Evolutionary conservation across 306 rosid species (phyloP).

Genomic region (Heteromeles arbutifolia): DNA sequence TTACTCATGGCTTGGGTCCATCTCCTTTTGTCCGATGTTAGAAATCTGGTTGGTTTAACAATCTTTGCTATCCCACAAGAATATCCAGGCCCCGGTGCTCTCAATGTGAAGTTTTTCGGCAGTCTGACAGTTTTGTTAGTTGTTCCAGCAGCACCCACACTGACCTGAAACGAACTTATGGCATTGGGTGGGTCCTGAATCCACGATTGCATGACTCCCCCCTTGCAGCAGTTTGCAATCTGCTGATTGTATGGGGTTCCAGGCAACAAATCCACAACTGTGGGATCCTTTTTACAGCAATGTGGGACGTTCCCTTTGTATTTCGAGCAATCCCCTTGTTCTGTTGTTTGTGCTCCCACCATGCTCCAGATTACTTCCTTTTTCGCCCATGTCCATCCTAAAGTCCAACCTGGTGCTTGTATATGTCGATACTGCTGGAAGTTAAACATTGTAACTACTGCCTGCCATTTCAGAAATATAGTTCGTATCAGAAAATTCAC

Average conservation of each 20-base stretch:
- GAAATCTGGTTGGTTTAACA: constrained; percentile 55
- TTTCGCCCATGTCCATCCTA: constrained; percentile 98
- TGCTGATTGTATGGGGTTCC: constrained; percentile 96
- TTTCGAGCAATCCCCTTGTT: constrained; percentile 93
- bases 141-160: constrained; percentile 93
- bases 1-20: constrained; percentile 86
- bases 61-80: constrained; percentile 77
- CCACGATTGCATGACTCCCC: constrained; percentile 80
- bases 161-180: constrained; percentile 76
- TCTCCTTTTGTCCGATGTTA: constrained; percentile 70
- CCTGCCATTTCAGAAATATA: constrained; percentile 45
- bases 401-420: constrained; percentile 82
- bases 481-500: background rate
- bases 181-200: constrained; percentile 72
- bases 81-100: constrained; percentile 85
- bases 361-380: constrained; percentile 93
- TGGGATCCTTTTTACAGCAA: constrained; percentile 84
- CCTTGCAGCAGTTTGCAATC: constrained; percentile 92
- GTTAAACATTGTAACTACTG: constrained; percentile 84
- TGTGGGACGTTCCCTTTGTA: constrained; percentile 74
- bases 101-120: constrained; percentile 75
- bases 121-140: constrained; percentile 76
- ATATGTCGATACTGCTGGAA: constrained; percentile 95
- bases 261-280: constrained; percentile 81
- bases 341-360: constrained; percentile 87